Base-by-base conservation (phyloP, 116 monocot species). In the Posidonia oceanica region DNA sequence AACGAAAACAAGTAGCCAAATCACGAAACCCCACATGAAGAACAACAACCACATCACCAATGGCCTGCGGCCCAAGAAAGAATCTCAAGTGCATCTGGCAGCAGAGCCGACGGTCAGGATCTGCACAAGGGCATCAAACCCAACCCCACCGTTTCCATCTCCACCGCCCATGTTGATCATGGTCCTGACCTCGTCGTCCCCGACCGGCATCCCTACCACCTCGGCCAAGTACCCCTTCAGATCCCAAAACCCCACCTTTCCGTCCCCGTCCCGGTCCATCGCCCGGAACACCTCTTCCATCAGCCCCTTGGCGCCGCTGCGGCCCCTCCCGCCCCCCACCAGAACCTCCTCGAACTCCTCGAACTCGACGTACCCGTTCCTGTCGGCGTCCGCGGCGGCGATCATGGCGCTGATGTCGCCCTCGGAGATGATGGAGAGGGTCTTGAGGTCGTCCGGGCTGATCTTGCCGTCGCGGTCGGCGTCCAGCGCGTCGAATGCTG, bases 391-490 rank as follows among this genome's bases (percentile, higher is more conserved):
- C 16, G 96, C 96, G 8, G 75, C 87, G 37, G 81, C 75, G 72
- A 96, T 89, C 96, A 96, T 91, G 67, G 85, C 37, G 4, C 36
- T 66, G 76, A 91, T 81, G 56, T 81, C 86, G 51, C 77, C 86
- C 40, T 83, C 81, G 69, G 66, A 14, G 40, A 20, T 38, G 67
- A 80, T 22, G 83, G 67, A 83, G 85, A 83, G 81, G 3, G 75
- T 57, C 55, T 74, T 79, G 76, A 96, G 89, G 67, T 96, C 96
- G 39, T 81, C 81, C 20, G 63, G 61, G 81, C 96, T 85, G 75
- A 96, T 96, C 69, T 69, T 84, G 16, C 96, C 96, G 80, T 96
- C 96, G 39, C 69, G 80, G 82, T 96, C 92, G 53, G 87, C 72
- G 82, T 96, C 96, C 20, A 96, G 83, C 52, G 87, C 79, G 62